A percentile compares a stretch with the other conserved stretches of the same genome.
These are phyloP conservation scores for Hysterium pulicare DNA, from an alignment of 2,329 filamentous ascomycete species.

Conservation along the genomic window DNA sequence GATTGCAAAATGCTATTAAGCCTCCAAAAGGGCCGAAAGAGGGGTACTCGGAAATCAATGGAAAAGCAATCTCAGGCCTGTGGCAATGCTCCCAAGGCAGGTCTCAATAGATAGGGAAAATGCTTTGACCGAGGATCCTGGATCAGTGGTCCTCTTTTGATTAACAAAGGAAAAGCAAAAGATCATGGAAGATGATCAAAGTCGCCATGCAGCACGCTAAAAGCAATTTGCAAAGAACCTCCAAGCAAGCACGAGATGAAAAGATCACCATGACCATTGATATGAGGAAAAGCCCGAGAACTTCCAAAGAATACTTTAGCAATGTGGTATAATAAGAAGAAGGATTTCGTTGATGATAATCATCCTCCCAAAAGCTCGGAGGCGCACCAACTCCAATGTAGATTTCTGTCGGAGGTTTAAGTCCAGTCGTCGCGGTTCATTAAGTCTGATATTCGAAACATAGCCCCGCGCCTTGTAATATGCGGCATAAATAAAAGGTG, in stretches of 20 bases:
- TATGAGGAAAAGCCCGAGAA: neutral
- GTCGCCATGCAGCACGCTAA: neutral
- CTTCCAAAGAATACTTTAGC: neutral
- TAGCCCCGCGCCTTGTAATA: conserved; percentile 41
- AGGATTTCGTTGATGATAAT: too few relatives aligned
- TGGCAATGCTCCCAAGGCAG: too few relatives aligned
- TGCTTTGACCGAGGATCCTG: neutral
- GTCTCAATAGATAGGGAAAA: neutral
- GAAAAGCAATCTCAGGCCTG: too few relatives aligned
- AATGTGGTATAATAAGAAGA: neutral
- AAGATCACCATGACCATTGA: too few relatives aligned
- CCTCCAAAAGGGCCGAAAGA: too few relatives aligned
- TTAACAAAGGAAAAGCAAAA: neutral
- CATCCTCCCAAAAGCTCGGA: neutral
- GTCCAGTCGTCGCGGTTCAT: conserved; percentile 34
- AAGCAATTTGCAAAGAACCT: neutral
- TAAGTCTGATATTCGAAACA: conserved; percentile 34
- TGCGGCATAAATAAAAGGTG: conserved; percentile 36
- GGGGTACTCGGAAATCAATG: too few relatives aligned
- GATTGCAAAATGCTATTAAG: too few relatives aligned
- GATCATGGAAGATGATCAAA: neutral
- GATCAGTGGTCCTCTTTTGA: neutral
- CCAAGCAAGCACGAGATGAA: neutral
- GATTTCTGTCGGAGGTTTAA: conserved; percentile 29
- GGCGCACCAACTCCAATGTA: conserved; percentile 17